Conservation (phyloP, 1,284 basidiomycete species). For the Amylostereum areolatum region DNA sequence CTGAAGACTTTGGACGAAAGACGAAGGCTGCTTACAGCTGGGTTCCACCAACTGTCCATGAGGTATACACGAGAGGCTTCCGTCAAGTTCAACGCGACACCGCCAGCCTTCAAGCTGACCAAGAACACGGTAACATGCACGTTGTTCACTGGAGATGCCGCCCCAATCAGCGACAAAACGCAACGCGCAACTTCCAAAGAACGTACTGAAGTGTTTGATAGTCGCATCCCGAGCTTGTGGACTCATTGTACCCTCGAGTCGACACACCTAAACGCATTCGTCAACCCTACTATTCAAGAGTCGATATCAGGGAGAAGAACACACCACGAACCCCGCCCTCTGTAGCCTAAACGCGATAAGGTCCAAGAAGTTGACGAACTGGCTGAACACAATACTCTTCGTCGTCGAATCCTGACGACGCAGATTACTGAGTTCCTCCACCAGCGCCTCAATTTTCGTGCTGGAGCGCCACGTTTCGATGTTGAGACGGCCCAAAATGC, state of each 20-base stretch:
- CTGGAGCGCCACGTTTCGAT: slow-evolving; percentile 90
- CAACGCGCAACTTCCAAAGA: not conserved
- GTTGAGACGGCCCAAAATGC: slow-evolving; percentile 89
- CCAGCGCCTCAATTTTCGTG: slow-evolving; percentile 94
- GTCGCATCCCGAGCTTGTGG: slow-evolving; percentile 94
- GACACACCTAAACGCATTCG: slow-evolving; percentile 68
- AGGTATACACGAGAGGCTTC: slow-evolving; percentile 92
- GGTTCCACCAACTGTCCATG: slow-evolving; percentile 93
- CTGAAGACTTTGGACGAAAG: slow-evolving; percentile 6
- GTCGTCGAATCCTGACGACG: slow-evolving; percentile 85
- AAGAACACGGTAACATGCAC: slow-evolving; percentile 95
- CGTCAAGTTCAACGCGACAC: slow-evolving; percentile 90
- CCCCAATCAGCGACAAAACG: slow-evolving; percentile 5
- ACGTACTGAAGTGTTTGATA: slow-evolving; percentile 88
- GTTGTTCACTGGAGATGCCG: slow-evolving; percentile 66
- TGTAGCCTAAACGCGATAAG: slow-evolving; percentile 92
- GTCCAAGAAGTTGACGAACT: slow-evolving; percentile 89
- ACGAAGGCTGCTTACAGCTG: slow-evolving; percentile 46
- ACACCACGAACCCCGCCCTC: slow-evolving; percentile 81
- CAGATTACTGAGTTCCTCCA: slow-evolving; percentile 89
- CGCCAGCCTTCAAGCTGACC: slow-evolving; percentile 93
- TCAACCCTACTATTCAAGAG: not conserved
- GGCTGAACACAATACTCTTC: slow-evolving; percentile 95
- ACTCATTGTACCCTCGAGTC: slow-evolving; percentile 95
- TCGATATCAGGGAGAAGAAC: slow-evolving; percentile 17